Evolutionary conservation across 78 protist genomes (phyloP).

Genomic region (Tieghemostelium lacteum): DNA sequence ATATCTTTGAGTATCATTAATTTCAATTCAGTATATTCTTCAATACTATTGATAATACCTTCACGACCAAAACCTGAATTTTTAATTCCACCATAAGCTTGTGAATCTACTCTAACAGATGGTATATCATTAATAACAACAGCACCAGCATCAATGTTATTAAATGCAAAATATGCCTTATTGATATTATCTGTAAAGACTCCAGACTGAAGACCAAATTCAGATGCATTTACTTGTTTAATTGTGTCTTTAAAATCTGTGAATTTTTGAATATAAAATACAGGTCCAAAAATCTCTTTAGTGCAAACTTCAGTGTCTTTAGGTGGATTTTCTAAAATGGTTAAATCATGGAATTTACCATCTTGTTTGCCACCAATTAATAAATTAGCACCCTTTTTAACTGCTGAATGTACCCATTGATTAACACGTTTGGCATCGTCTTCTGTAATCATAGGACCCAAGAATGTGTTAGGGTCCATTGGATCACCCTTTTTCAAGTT

Average conservation of each 20-base stretch:
- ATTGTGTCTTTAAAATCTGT: constrained; percentile 72
- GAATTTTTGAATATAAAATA: constrained; percentile 65
- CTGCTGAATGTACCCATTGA: constrained; percentile 45
- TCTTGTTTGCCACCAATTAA: constrained; percentile 68
- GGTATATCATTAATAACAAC: constrained; percentile 89
- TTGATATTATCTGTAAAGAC: constrained; percentile 83
- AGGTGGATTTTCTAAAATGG: constrained; percentile 74
- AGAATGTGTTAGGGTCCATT: constrained; percentile 77
- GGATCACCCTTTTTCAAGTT: constrained; percentile 81
- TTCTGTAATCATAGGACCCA: constrained; percentile 88
- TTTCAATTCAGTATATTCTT: constrained; percentile 84
- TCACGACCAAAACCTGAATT: constrained; percentile 89
- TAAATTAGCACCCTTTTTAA: constrained; percentile 17
- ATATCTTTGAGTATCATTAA: constrained; percentile 85
- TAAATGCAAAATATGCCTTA: constrained; percentile 78
- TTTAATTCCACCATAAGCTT: constrained; percentile 90
- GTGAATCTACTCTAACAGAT: constrained; percentile 84
- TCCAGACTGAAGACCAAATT: constrained; percentile 92
- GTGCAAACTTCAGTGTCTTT: constrained; percentile 6
- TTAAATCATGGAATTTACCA: constrained; percentile 47
- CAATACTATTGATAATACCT: constrained; percentile 86
- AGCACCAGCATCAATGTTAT: constrained; percentile 87
- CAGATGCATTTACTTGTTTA: constrained; percentile 58
- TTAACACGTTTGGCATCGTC: constrained; percentile 79
- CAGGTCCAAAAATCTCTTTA: constrained; percentile 88